Conservation (phyloP, 257 asterid species). For the Dorcoceras hygrometricum region DNA sequence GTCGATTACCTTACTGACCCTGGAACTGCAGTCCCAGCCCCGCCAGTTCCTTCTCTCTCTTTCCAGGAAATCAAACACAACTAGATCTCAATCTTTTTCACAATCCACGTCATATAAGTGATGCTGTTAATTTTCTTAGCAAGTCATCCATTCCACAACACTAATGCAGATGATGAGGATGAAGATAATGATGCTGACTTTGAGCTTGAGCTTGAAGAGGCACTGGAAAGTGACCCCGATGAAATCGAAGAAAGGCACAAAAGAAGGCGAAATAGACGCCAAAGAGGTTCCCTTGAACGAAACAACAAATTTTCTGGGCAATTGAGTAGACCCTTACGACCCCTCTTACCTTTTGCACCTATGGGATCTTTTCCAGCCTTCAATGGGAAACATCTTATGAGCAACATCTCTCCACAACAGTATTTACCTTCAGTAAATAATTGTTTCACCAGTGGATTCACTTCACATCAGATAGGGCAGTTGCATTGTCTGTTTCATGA, state of each 20-base stretch:
- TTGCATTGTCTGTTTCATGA: slow-evolving; percentile 87
- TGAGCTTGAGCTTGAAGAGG: slow-evolving; percentile 98
- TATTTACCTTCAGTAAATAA: slow-evolving; percentile 42
- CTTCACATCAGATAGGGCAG: slow-evolving; percentile 90
- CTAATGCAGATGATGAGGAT: slow-evolving; percentile 82
- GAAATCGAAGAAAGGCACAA: slow-evolving; percentile 53
- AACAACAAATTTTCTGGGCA: slow-evolving; percentile 51
- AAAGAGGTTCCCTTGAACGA: slow-evolving; percentile 43
- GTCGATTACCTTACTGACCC: slow-evolving; percentile 50
- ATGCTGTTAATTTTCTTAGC: slow-evolving; percentile 59
- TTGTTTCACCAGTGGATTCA: slow-evolving; percentile 64
- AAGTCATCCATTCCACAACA: slow-evolving; percentile 60
- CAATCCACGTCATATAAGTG: slow-evolving; percentile 62
- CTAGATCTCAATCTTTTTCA: slow-evolving; percentile 69
- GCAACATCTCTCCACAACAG: slow-evolving; percentile 34
- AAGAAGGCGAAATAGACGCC: slow-evolving; percentile 70
- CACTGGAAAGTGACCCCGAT: slow-evolving; percentile 93
- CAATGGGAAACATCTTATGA: slow-evolving; percentile 41
- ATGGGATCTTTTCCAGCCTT: slow-evolving; percentile 41
- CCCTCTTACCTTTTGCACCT: slow-evolving; percentile 68
- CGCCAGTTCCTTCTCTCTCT: slow-evolving; percentile 49
- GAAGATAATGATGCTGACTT: slow-evolving; percentile 99
- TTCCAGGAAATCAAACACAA: slow-evolving; percentile 68
- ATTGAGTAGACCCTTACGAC: slow-evolving; percentile 66
- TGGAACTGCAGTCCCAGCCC: slow-evolving; percentile 34